These are phyloP conservation scores for Epichloe baconii DNA, from an alignment of 2,329 filamentous ascomycete genomes.

Conservation along the genomic window DNA sequence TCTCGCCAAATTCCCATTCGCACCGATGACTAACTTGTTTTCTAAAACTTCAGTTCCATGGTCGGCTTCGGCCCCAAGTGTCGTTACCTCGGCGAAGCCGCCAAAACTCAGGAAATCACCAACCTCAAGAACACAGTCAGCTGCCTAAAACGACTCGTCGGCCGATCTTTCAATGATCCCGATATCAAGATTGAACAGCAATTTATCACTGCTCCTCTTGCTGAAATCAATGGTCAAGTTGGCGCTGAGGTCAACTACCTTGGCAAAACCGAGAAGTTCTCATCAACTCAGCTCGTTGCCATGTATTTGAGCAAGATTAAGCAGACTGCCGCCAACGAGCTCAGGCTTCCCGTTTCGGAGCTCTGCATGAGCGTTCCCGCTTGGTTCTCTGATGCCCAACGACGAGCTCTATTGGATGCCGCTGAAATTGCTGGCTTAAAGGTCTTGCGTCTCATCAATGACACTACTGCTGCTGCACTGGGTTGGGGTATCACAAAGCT, in stretches of 20 bases:
- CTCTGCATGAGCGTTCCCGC: constrained; percentile 87
- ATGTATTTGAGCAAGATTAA: constrained; percentile 96
- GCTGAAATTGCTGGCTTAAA: constrained; percentile 89
- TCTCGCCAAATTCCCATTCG: neutral
- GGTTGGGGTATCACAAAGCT: constrained; percentile 97
- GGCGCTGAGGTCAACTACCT: constrained; percentile 88
- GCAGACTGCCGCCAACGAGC: constrained; percentile 71
- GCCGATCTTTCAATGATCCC: constrained; percentile 75
- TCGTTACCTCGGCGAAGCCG: constrained; percentile 86
- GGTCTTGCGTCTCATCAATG: constrained; percentile 88
- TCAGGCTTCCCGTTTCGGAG: constrained; percentile 84
- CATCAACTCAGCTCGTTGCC: constrained; percentile 82
- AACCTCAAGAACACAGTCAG: constrained; percentile 98
- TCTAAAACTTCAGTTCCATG: constrained; percentile 54
- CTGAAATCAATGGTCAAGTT: constrained; percentile 87
- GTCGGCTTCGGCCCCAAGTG: constrained; percentile 91
- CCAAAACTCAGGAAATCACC: constrained; percentile 97
- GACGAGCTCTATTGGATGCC: constrained; percentile 78
- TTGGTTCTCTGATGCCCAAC: constrained; percentile 95
- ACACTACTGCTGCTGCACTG: constrained; percentile 89
- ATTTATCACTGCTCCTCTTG: constrained; percentile 71
- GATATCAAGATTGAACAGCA: constrained; percentile 89
- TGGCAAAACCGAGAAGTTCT: constrained; percentile 90
- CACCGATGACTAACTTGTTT: neutral
- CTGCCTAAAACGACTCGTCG: constrained; percentile 83